These are phyloP conservation scores for Apostasia shenzhenica DNA, from an alignment of 106 monocot species.

Conservation along the genomic window DNA sequence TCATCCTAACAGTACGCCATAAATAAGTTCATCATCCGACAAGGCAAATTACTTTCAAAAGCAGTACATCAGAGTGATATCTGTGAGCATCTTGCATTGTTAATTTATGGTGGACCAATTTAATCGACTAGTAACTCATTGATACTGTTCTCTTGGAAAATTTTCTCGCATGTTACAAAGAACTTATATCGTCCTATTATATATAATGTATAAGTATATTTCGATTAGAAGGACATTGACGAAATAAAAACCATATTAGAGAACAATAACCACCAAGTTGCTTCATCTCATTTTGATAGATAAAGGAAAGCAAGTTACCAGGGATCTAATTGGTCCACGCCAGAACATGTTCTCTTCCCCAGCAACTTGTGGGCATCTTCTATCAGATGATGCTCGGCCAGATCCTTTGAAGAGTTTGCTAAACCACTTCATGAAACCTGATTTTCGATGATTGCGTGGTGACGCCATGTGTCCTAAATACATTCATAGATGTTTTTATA, in stretches of 20 bases:
- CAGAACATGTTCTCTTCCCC: slow-evolving; percentile 63
- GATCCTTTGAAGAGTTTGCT: slow-evolving; percentile 67
- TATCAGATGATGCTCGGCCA: slow-evolving; percentile 24
- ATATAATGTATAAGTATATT: too few species aligned
- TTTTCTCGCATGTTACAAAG: too few species aligned
- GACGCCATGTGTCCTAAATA: slow-evolving; percentile 25
- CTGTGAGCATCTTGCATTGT: too few species aligned
- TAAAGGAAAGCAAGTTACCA: slow-evolving; percentile 27
- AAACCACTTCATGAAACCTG: slow-evolving; percentile 84
- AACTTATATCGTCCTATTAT: too few species aligned
- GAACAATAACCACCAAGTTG: too few species aligned
- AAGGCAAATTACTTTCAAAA: neutral
- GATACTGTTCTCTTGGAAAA: too few species aligned
- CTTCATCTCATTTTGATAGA: too few species aligned
- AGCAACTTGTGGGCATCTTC: slow-evolving; percentile 24
- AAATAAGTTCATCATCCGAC: slow-evolving; percentile 1
- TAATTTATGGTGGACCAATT: too few species aligned
- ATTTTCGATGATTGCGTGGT: slow-evolving; percentile 37
- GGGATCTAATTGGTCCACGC: slow-evolving; percentile 47
- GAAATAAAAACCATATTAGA: too few species aligned
- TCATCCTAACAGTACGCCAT: slow-evolving; percentile 44
- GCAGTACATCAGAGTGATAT: too few species aligned
- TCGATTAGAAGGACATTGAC: too few species aligned
- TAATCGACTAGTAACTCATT: too few species aligned
- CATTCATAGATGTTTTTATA: neutral